Conservation (phyloP, 352 stramenopile genomes). For the Phytopythium sindhum region DNA sequence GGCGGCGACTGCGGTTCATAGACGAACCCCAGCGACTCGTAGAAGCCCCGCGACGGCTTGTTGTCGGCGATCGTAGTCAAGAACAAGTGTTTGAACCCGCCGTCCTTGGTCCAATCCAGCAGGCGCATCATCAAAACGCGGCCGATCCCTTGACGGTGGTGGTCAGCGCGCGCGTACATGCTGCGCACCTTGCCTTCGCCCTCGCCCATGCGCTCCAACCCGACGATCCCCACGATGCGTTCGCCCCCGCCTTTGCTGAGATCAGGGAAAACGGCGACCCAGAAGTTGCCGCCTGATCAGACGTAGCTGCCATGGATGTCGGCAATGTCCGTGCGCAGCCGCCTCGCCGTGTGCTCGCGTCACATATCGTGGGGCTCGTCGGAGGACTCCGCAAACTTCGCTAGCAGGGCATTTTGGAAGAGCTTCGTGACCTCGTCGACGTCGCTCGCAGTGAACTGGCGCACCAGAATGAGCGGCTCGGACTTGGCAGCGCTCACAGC, state of each 20-base stretch:
- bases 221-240: conserved; percentile 17
- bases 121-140: conserved; percentile 16
- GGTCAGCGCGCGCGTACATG: conserved; percentile 18
- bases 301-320: conserved; percentile 5
- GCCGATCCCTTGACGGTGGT: conserved; percentile 15
- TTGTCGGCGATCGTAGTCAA: conserved; percentile 16
- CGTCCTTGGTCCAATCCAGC: conserved; percentile 11
- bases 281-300: conserved; percentile 1
- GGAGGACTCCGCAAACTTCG: conserved; percentile 1
- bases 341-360: not conserved
- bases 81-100: conserved; percentile 15
- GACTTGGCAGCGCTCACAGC: not conserved
- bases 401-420: conserved; percentile 20
- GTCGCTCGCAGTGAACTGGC: conserved; percentile 18
- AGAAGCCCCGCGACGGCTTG: conserved; percentile 9
- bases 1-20: conserved; percentile 9
- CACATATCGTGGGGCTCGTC: not conserved
- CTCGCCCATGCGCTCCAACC: conserved; percentile 11
- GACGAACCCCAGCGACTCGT: conserved; percentile 17
- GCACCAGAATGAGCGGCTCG: conserved; percentile 11
- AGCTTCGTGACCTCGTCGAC: conserved; percentile 19
- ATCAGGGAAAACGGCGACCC: not conserved
- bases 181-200: conserved; percentile 12
- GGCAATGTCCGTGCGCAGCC: not conserved
- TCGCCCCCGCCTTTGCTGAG: not conserved